Evolutionary conservation across 208 protist genomes (phyloP).

Genomic region (Crithidia sp.): DNA sequence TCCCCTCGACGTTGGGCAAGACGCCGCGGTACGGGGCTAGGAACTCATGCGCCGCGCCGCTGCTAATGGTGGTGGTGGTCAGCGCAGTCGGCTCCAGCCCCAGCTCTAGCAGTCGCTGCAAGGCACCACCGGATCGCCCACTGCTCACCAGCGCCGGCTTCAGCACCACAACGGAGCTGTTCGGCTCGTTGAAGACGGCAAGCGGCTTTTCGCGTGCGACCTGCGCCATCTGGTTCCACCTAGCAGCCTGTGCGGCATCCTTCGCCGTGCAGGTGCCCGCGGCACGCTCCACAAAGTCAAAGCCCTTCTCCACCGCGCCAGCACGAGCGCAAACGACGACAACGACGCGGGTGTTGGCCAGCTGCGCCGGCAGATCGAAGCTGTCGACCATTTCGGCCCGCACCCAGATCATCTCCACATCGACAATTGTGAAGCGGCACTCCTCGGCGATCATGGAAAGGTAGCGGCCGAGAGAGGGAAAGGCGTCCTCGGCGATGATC

Average conservation of each 20-base stretch:
- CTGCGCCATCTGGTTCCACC: constrained; percentile 49
- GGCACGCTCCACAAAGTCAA: constrained; percentile 67
- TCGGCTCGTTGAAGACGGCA: constrained; percentile 67
- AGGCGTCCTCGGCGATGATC: constrained; percentile 62
- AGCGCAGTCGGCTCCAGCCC: constrained; percentile 71
- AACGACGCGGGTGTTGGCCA: constrained; percentile 57
- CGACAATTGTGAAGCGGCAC: constrained; percentile 67
- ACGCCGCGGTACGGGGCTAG: constrained; percentile 83
- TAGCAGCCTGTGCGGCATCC: constrained; percentile 50
- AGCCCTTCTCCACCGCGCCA: constrained; percentile 63
- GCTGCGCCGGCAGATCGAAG: constrained; percentile 55
- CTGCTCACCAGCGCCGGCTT: constrained; percentile 73
- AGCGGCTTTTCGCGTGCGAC: constrained; percentile 52
- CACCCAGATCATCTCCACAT: constrained; percentile 79
- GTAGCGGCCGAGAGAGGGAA: constrained; percentile 63
- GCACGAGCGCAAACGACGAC: constrained; percentile 45
- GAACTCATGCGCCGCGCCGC: constrained; percentile 58
- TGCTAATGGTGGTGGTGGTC: constrained; percentile 54
- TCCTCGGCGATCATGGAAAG: constrained; percentile 82
- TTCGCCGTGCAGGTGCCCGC: constrained; percentile 54
- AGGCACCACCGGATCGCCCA: constrained; percentile 42
- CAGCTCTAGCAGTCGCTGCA: constrained; percentile 70
- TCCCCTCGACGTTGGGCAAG: constrained; percentile 62
- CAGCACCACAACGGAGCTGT: constrained; percentile 78
- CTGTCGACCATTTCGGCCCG: constrained; percentile 25